These are phyloP conservation scores for Xylaria bambusicola DNA, from an alignment of 495 filamentous ascomycete species.

Conservation along the genomic window DNA sequence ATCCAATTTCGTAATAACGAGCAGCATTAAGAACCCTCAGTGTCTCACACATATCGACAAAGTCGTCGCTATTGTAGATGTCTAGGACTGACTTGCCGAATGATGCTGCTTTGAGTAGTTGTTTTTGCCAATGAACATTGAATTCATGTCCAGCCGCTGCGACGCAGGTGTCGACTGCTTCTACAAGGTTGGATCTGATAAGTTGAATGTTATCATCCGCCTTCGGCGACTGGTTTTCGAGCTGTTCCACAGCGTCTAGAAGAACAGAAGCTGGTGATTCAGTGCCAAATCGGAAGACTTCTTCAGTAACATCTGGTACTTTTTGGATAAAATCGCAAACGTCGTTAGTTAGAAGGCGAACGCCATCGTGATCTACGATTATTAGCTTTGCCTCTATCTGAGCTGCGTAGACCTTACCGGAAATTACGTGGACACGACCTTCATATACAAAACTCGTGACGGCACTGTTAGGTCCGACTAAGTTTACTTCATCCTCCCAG, in stretches of 20 bases:
- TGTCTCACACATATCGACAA: conserved; percentile 97
- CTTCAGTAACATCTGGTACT: conserved; percentile 82
- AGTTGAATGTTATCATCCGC: conserved; percentile 97
- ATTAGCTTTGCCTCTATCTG: conserved; percentile 60
- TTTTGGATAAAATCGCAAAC: conserved; percentile 94
- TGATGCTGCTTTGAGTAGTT: conserved; percentile 89
- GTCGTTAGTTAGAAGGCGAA: conserved; percentile 84
- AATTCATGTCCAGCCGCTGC: conserved; percentile 88
- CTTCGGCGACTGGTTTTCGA: conserved; percentile 93
- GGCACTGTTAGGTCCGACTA: conserved; percentile 82
- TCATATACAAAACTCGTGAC: conserved; percentile 88
- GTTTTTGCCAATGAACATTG: conserved; percentile 88
- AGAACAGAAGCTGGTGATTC: conserved; percentile 85
- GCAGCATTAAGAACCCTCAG: conserved; percentile 90
- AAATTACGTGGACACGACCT: conserved; percentile 81
- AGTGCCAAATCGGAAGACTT: conserved; percentile 85
- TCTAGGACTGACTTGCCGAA: conserved; percentile 97
- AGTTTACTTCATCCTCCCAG: conserved; percentile 98
- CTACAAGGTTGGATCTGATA: conserved; percentile 79
- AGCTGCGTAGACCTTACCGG: conserved; percentile 60
- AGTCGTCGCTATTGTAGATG: conserved; percentile 95
- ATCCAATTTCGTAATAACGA: conserved; percentile 84
- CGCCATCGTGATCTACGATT: conserved; percentile 80
- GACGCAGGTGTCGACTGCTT: conserved; percentile 87
- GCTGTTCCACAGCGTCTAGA: conserved; percentile 85